phyloP scores from a whole-genome alignment of 2,329 filamentous ascomycete genomes.

The Colletotrichum camelliae region DNA sequence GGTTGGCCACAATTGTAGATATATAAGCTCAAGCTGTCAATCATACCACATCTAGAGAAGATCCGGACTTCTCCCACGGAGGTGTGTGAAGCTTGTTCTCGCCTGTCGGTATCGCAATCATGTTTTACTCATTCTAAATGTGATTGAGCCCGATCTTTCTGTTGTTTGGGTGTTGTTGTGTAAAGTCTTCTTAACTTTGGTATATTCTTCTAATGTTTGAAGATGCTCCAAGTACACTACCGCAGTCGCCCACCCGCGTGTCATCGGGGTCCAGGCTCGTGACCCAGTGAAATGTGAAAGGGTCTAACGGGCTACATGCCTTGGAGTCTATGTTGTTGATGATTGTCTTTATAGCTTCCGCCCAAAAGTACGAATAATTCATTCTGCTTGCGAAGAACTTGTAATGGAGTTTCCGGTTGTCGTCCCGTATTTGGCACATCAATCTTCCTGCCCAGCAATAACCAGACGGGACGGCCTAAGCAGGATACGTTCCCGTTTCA shows the following conservation, averaged over 20 bases:
- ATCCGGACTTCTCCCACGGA: not conserved
- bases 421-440: not conserved
- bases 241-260: not conserved
- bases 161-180: not conserved
- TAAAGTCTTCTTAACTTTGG: not conserved
- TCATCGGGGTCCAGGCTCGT: not conserved
- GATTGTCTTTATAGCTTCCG: not conserved
- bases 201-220: not conserved
- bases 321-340: not conserved
- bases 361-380: not conserved
- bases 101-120: not conserved
- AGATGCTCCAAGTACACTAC: not conserved
- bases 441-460: not conserved
- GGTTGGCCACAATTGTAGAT: fast-evolving
- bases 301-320: not conserved
- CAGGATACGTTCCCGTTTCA: not conserved
- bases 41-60: not conserved
- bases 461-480: not conserved
- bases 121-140: not conserved
- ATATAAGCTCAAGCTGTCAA: not conserved
- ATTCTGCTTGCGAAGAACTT: not conserved
- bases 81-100: not conserved
- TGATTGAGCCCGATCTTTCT: not conserved
- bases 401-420: not conserved
- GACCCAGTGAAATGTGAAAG: fast-evolving